Percentiles rank a stretch among this genome's conserved stretches.
phyloP scores from a whole-genome alignment of 306 rosid species.

The Quercus robur region DNA sequence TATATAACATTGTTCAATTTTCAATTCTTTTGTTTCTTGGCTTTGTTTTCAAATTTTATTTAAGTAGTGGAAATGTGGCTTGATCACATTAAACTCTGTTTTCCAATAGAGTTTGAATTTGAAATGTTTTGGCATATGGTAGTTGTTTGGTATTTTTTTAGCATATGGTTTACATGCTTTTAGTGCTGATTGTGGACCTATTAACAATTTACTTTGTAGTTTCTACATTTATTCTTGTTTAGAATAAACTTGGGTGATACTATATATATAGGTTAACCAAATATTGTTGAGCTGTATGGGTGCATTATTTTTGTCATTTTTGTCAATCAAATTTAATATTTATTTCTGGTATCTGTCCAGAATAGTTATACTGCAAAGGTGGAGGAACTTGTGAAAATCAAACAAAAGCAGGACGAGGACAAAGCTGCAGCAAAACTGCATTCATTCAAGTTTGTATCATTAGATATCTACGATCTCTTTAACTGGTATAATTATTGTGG shows the following conservation, averaged over 20 bases:
- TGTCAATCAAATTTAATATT: neutral
- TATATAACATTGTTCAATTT: neutral
- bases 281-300: neutral
- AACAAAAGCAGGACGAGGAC: conserved; percentile 79
- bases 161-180: neutral
- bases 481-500: conserved; percentile 11
- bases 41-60: neutral
- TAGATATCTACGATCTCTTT: conserved; percentile 5
- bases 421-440: conserved; percentile 61
- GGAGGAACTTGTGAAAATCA: conserved; percentile 51
- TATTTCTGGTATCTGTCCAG: conserved; percentile 38
- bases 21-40: neutral
- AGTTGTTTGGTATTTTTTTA: neutral
- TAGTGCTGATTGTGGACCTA: neutral
- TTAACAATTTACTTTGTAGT: neutral
- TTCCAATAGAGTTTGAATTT: neutral
- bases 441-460: conserved; percentile 68
- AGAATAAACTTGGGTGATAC: neutral
- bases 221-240: neutral
- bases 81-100: neutral
- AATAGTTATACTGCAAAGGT: conserved; percentile 47
- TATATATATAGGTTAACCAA: neutral
- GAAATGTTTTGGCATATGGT: neutral
- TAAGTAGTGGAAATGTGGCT: neutral
- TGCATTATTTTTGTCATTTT: neutral